These are phyloP conservation scores for Xanthoconium separans DNA, from an alignment of 1,284 basidiomycete species.

Conservation along the genomic window DNA sequence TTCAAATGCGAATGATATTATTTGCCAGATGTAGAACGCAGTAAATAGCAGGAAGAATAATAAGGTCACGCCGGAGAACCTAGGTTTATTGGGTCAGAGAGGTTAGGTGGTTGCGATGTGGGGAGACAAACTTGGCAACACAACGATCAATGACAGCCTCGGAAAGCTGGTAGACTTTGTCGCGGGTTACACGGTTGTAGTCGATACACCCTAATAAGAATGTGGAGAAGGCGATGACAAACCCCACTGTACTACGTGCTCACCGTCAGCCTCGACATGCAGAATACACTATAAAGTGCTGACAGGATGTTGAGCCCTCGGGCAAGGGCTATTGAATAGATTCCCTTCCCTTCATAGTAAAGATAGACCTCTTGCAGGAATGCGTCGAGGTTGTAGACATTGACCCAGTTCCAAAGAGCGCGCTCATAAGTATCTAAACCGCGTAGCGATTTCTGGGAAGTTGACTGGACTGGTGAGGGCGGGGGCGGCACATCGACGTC, in stretches of 20 bases:
- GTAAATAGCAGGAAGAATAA: conserved; percentile 83
- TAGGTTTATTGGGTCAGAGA: conserved; percentile 30
- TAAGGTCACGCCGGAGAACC: conserved; percentile 80
- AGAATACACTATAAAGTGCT: conserved; percentile 38
- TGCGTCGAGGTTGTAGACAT: conserved; percentile 93
- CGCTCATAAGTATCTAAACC: conserved; percentile 84
- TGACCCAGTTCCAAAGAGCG: conserved; percentile 98
- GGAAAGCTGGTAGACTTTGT: conserved; percentile 63
- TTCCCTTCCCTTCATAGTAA: conserved; percentile 96
- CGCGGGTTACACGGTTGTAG: conserved; percentile 74
- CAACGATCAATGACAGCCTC: conserved; percentile 83
- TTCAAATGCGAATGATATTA: conserved; percentile 60
- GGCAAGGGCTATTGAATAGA: conserved; percentile 90
- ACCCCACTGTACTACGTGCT: conserved; percentile 82
- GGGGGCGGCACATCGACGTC: conserved; percentile 37
- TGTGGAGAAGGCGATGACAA: conserved; percentile 95
- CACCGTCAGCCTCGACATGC: conserved; percentile 23
- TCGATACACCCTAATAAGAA: conserved; percentile 96
- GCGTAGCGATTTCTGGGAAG: conserved; percentile 52
- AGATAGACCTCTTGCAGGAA: conserved; percentile 94
- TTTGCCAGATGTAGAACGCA: conserved; percentile 79
- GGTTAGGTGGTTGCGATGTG: background rate
- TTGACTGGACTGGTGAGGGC: conserved; percentile 22
- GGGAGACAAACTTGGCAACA: conserved; percentile 65
- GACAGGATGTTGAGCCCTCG: conserved; percentile 90